A percentile compares a stretch with the other conserved stretches of the same genome.
phyloP scores from a whole-genome alignment of 805 yeast species.

The Scheffersomyces spartinae region DNA sequence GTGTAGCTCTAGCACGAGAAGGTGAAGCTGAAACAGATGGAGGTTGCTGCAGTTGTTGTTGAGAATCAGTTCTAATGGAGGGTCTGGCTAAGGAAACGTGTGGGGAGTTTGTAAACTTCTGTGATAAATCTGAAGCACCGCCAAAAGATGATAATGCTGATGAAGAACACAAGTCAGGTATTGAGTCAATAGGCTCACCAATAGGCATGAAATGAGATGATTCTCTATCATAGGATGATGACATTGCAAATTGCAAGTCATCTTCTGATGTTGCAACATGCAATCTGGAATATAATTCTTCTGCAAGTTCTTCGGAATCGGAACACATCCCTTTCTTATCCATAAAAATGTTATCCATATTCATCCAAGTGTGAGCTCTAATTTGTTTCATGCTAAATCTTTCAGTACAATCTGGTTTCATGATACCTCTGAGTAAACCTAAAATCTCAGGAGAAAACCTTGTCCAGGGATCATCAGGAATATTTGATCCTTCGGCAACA shows the following conservation, averaged over 20 bases:
- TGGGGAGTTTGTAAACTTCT: no score
- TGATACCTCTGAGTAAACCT: constrained; percentile 39
- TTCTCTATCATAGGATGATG: constrained; percentile 5
- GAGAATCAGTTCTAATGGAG: no score
- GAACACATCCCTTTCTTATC: constrained; percentile 37
- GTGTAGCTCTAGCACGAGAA: no score
- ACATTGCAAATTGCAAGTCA: constrained; percentile 19
- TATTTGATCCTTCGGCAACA: constrained; percentile 33
- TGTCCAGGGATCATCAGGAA: constrained; percentile 38
- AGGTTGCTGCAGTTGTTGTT: no score
- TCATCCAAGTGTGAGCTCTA: constrained; percentile 45
- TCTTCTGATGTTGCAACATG: constrained; percentile 43
- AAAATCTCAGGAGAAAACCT: constrained; percentile 36
- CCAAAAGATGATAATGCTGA: no score
- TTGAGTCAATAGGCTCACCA: no score
- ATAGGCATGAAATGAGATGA: no score
- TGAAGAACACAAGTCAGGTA: no score
- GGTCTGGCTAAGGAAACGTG: no score
- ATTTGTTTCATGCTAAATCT: constrained; percentile 33
- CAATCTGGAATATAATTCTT: constrained; percentile 38
- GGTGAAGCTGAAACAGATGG: no score
- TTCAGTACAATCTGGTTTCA: constrained; percentile 36
- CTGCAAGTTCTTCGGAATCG: constrained; percentile 40
- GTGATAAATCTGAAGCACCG: no score
- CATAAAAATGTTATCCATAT: constrained; percentile 29